A percentile compares a stretch with the other conserved stretches of the same genome.
Evolutionary conservation across 2,329 filamentous ascomycete species (phyloP).

Genomic region (Colletotrichum falcatum): DNA sequence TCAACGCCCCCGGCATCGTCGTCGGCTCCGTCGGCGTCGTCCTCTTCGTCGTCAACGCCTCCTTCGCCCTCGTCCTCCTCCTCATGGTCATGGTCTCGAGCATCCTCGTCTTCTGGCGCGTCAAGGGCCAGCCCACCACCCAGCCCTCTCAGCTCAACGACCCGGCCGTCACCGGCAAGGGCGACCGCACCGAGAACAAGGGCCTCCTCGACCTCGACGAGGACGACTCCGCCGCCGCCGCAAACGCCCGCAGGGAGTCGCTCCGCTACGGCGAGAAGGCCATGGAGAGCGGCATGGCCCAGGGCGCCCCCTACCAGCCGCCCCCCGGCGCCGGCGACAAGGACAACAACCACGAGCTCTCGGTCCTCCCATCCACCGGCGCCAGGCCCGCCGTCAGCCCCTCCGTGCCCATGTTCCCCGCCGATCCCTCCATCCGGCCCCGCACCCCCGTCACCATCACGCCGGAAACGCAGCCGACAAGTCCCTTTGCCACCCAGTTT

Average conservation of each 20-base stretch:
- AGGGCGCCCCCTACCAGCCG: not conserved
- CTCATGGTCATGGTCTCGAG: slow-evolving; percentile 78
- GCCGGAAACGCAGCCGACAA: slow-evolving; percentile 12
- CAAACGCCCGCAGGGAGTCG: slow-evolving; percentile 18
- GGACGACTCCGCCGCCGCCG: slow-evolving; percentile 49
- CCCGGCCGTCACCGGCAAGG: slow-evolving; percentile 86
- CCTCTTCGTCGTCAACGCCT: slow-evolving; percentile 90
- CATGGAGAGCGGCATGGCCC: slow-evolving; percentile 23
- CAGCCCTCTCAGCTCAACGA: slow-evolving; percentile 88
- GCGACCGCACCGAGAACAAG: slow-evolving; percentile 69
- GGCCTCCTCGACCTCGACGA: slow-evolving; percentile 55
- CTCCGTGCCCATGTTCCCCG: slow-evolving; percentile 34
- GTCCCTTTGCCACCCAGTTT: slow-evolving; percentile 24
- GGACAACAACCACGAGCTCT: slow-evolving; percentile 28
- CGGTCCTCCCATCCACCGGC: slow-evolving; percentile 22
- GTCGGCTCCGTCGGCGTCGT: slow-evolving; percentile 90
- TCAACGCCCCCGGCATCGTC: slow-evolving; percentile 85
- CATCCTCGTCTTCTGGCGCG: slow-evolving; percentile 80
- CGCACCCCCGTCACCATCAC: slow-evolving; percentile 17
- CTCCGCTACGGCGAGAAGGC: slow-evolving; percentile 33
- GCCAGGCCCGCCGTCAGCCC: slow-evolving; percentile 31
- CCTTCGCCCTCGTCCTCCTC: slow-evolving; percentile 84
- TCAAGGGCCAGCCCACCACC: slow-evolving; percentile 80
- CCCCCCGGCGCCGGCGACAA: not conserved
- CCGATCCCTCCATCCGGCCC: slow-evolving; percentile 21